A percentile compares a stretch with the other conserved stretches of the same genome.
These are phyloP conservation scores for Leptodontidium sp. DNA, from an alignment of 2,329 filamentous ascomycete species.

Conservation along the genomic window DNA sequence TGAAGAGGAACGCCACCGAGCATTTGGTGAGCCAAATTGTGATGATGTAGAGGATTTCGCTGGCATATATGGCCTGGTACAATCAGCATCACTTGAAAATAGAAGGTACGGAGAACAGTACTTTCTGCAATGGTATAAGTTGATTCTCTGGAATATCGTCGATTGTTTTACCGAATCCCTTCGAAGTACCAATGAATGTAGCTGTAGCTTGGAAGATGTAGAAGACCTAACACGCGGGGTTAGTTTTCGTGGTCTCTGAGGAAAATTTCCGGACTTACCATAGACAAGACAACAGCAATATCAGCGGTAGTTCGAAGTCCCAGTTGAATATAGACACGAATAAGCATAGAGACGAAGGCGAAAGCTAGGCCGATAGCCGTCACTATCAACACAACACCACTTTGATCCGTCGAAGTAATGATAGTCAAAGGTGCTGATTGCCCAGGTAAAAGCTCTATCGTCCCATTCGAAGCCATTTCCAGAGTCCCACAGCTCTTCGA, in stretches of 20 bases:
- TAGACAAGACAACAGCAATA: slow-evolving; percentile 45
- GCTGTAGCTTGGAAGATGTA: slow-evolving; percentile 49
- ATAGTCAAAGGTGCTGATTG: slow-evolving; percentile 22
- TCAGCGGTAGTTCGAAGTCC: slow-evolving; percentile 45
- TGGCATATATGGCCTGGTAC: slow-evolving; percentile 48
- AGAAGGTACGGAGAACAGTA: not conserved
- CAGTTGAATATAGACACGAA: slow-evolving; percentile 51
- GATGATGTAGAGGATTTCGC: slow-evolving; percentile 54
- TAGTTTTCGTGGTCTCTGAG: not conserved
- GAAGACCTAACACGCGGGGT: slow-evolving; percentile 41
- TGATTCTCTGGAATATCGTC: slow-evolving; percentile 11
- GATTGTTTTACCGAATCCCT: slow-evolving; percentile 52
- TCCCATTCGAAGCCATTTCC: slow-evolving; percentile 22
- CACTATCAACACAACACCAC: slow-evolving; percentile 51
- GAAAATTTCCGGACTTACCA: not conserved
- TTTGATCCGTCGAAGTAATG: slow-evolving; percentile 46
- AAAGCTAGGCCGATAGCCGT: slow-evolving; percentile 51
- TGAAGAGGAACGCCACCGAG: slow-evolving; percentile 53
- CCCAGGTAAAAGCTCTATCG: slow-evolving; percentile 15
- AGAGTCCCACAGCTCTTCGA: not conserved
- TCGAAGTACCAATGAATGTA: slow-evolving; percentile 49
- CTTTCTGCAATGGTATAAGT: slow-evolving; percentile 25
- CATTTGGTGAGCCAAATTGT: slow-evolving; percentile 54
- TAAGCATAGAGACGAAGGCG: slow-evolving; percentile 49
- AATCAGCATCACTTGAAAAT: not conserved